Evolutionary conservation across 345 rosid genomes (phyloP), one percentile per base, ranked within the genome.

Genomic region (Murraya paniculata): DNA sequence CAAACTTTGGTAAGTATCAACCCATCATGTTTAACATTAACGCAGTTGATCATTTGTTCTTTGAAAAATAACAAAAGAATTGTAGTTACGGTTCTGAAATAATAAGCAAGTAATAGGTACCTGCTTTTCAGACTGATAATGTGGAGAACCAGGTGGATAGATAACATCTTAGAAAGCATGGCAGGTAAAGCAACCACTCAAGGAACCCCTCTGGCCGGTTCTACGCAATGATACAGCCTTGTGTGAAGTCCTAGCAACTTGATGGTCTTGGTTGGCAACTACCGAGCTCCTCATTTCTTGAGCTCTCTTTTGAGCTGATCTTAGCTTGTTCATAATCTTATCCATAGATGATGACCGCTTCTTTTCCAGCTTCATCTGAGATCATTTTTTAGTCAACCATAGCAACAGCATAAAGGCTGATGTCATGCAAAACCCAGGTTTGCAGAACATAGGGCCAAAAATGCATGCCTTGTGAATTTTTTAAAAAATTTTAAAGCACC

Each of bases 301-400:
- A n/a, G 98, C 98, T 89, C 81, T 94, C 90, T 90, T 94, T 80
- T 94, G 97, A 71, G 99, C 97, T 72, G 93, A 88, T 84, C 83
- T 89, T 74, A 96, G 90, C 84, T 91, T 96, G 76, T 88, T 91
- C 99, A 92, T 91, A 71, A 96, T 96, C 82, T 88, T 96, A 77
- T 91, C 97, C 95, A 94, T 94, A 60, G 98, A 94, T 13, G 94
- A 90, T 21, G 94, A 86, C 84, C 98, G 86, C 88, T 91, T 94
- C 86, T 92, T 96, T 86, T 94, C 99, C 80, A 96, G 88, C 86
- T 94, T 96, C 98, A 96, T 92, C 99, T 96, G 91, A 80, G 85
- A 81, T 41, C 31, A 25, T 71, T 53, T 76, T 80, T n/a, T 19
- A 53, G 77, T 77, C 36, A 74, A 64, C 16, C 66, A 77, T 45